phyloP scores from a whole-genome alignment of 1,284 basidiomycete genomes.

The Pascua sp. region DNA sequence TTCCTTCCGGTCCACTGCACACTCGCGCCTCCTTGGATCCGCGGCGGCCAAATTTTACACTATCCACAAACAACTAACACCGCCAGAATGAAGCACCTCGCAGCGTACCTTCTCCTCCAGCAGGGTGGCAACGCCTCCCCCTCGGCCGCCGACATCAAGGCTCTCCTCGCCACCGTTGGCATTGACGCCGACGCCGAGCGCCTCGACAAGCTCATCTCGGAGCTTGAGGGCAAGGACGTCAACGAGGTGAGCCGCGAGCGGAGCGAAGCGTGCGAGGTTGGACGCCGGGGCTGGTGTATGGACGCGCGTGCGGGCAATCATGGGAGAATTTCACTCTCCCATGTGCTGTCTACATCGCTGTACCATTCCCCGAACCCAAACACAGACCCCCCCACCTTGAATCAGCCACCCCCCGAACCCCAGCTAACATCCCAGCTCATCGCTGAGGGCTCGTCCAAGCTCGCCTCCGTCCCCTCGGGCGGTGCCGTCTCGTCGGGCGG shows the following conservation, averaged over 20 bases:
- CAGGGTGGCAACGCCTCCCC: conserved; percentile 88
- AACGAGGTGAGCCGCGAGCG: conserved; percentile 58
- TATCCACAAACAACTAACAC: no score
- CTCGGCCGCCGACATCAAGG: conserved; percentile 83
- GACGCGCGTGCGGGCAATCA: not conserved
- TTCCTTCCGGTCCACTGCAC: no score
- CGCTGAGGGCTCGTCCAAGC: conserved; percentile 85
- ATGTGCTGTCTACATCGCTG: not conserved
- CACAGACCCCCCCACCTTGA: no score
- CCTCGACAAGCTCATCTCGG: conserved; percentile 80
- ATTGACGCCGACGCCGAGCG: conserved; percentile 85
- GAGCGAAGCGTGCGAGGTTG: not conserved
- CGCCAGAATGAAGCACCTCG: conserved; percentile 83
- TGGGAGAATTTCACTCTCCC: not conserved
- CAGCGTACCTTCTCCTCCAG: conserved; percentile 96
- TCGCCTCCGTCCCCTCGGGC: conserved; percentile 72
- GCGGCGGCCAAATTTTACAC: no score
- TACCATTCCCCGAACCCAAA: not conserved
- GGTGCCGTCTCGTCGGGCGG: conserved; percentile 45
- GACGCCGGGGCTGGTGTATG: not conserved
- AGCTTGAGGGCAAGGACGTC: conserved; percentile 90
- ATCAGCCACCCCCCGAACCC: not conserved
- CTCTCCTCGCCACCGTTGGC: conserved; percentile 79
- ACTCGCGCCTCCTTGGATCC: no score
- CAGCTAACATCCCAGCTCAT: conserved; percentile 64